Conservation (phyloP, 495 filamentous ascomycete genomes). For the Penicillium steckii region DNA sequence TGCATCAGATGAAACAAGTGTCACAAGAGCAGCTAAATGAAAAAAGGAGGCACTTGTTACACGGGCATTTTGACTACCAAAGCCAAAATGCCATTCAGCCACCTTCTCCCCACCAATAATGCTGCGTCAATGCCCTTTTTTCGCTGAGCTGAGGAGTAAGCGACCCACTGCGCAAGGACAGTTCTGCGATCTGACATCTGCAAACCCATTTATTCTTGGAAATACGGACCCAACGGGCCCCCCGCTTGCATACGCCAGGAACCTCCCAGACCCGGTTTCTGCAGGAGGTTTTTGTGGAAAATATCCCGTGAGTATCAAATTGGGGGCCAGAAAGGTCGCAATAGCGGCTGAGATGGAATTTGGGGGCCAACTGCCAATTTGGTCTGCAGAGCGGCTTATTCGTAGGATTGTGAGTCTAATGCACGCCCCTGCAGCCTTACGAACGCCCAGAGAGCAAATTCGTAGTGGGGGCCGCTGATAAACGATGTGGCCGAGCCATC, state of each 20-base stretch:
- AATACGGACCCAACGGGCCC: conserved; percentile 5
- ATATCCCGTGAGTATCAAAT: not conserved
- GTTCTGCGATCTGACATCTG: not conserved
- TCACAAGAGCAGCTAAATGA: not conserved
- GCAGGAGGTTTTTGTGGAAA: not conserved
- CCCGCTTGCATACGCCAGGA: conserved; percentile 7
- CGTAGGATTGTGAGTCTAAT: conserved; percentile 11
- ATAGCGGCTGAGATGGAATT: conserved; percentile 11
- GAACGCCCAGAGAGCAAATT: not conserved
- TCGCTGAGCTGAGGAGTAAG: conserved; percentile 20
- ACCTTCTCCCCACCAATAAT: conserved; percentile 1
- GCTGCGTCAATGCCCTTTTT: not conserved
- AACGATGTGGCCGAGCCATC: conserved; percentile 3
- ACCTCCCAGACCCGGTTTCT: conserved; percentile 6
- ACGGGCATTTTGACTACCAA: not conserved
- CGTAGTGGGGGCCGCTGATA: not conserved
- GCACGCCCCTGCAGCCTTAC: conserved; percentile 30
- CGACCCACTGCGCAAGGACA: conserved; percentile 12
- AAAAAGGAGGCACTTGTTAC: not conserved
- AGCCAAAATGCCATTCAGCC: conserved; percentile 1
- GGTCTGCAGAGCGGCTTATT: conserved; percentile 10
- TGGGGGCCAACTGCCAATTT: conserved; percentile 18
- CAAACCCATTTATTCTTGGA: conserved; percentile 16
- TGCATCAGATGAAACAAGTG: not conserved
- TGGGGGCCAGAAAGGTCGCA: conserved; percentile 4